Percentiles rank a stretch among this genome's conserved stretches.
phyloP scores from a whole-genome alignment of 768 basidiomycete species.

The Inosperma sp. region DNA sequence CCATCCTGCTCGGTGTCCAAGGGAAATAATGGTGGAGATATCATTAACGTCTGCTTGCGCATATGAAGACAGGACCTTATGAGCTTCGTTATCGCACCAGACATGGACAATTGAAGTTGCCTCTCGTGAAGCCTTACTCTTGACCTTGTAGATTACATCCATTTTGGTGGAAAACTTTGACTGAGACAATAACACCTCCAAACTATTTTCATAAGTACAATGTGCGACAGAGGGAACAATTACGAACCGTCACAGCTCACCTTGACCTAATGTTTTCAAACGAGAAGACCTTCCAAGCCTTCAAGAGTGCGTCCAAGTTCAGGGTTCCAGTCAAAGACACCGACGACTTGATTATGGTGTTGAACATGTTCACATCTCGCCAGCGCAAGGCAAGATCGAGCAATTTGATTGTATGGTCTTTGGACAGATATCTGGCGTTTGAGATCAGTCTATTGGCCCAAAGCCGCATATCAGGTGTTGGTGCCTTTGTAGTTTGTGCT shows the following conservation, averaged over 20 bases:
- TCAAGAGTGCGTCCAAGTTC: constrained; percentile 13
- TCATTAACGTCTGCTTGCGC: constrained; percentile 16
- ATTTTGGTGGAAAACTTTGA: constrained; percentile 16
- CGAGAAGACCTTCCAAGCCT: constrained; percentile 22
- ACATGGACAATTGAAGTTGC: constrained; percentile 11
- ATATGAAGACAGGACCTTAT: constrained; percentile 20
- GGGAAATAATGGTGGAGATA: constrained; percentile 22
- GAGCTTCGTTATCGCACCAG: constrained; percentile 21
- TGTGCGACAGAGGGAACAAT: not conserved
- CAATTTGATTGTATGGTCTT: constrained; percentile 15
- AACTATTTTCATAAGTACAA: constrained; percentile 11
- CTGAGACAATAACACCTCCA: constrained; percentile 19
- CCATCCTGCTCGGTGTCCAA: constrained; percentile 18
- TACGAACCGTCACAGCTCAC: constrained; percentile 15
- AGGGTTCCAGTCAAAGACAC: constrained; percentile 13
- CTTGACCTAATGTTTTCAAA: constrained; percentile 21
- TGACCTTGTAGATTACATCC: constrained; percentile 19
- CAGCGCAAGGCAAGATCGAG: constrained; percentile 25
- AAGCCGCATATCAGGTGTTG: constrained; percentile 15
- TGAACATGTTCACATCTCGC: constrained; percentile 16
- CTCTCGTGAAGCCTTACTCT: constrained; percentile 8
- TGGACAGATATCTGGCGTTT: constrained; percentile 6
- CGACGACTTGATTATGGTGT: constrained; percentile 16
- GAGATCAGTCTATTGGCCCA: constrained; percentile 17
- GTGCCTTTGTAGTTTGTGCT: constrained; percentile 7